phyloP scores from a whole-genome alignment of 345 rosid genomes.

The Eutrema heterophyllum region DNA sequence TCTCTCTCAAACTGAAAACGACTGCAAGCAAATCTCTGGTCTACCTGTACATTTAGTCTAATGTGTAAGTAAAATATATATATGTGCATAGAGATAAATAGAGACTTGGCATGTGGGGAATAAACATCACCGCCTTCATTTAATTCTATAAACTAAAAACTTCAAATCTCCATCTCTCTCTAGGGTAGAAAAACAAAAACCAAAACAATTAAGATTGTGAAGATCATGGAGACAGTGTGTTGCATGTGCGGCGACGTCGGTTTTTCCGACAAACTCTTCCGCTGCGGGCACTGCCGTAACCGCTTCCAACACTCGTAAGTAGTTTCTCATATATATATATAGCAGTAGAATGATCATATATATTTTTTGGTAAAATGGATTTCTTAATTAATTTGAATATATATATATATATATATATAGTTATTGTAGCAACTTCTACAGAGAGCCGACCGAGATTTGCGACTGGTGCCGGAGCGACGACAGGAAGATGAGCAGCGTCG shows the following conservation, averaged over 20 bases:
- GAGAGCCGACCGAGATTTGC: slow-evolving; percentile 55
- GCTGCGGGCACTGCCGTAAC: slow-evolving; percentile 21
- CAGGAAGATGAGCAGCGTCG: slow-evolving; percentile 33
- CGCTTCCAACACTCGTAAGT: slow-evolving; percentile 33
- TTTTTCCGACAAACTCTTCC: slow-evolving; percentile 30
- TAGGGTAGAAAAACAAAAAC: not conserved
- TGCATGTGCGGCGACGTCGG: slow-evolving; percentile 36
- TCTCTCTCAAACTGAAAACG: slow-evolving; percentile 10
- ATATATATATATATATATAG: slow-evolving; percentile 30
- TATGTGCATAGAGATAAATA: not conserved
- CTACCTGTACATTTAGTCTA: slow-evolving; percentile 7
- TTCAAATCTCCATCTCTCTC: not conserved
- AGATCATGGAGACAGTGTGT: slow-evolving; percentile 23
- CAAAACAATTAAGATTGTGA: not conserved
- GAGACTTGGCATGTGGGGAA: not conserved
- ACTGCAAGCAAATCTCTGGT: slow-evolving; percentile 18
- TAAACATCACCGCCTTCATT: slow-evolving; percentile 4
- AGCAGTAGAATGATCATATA: not conserved
- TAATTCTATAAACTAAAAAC: not conserved
- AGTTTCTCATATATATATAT: no score
- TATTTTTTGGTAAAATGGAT: no score
- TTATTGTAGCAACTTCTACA: slow-evolving; percentile 84
- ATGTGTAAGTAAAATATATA: not conserved
- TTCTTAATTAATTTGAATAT: not conserved
- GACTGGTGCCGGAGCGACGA: slow-evolving; percentile 82